These are phyloP conservation scores for Gossypium bickii DNA, from an alignment of 345 rosid species.

Conservation along the genomic window DNA sequence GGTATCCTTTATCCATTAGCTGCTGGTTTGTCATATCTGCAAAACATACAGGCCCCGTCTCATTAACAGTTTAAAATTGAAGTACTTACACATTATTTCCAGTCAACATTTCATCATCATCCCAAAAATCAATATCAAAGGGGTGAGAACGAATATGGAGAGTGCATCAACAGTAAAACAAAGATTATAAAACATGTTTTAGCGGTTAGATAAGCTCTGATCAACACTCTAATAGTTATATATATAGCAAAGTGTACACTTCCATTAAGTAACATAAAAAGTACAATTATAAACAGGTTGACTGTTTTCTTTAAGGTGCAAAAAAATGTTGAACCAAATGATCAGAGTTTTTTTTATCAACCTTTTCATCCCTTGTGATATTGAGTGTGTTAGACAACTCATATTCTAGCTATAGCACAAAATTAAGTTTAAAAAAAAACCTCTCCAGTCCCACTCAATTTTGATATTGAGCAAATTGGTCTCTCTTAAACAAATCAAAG, in stretches of 20 bases:
- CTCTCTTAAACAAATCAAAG: no score
- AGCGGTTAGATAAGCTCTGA: background rate
- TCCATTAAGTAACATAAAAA: background rate
- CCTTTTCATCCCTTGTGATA: background rate
- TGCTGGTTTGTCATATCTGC: conserved; percentile 89
- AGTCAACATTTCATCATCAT: background rate
- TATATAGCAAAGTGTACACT: background rate
- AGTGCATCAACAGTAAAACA: background rate
- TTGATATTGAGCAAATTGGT: no score
- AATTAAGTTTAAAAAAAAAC: no score
- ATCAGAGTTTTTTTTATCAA: background rate
- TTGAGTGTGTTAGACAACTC: background rate
- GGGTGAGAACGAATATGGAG: background rate
- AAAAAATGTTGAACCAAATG: background rate
- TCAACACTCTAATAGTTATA: background rate
- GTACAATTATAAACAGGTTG: background rate
- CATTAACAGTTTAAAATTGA: conserved; percentile 12
- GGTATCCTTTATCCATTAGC: conserved; percentile 62
- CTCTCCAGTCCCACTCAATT: no score
- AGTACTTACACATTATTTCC: background rate
- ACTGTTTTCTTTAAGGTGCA: background rate
- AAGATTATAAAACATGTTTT: background rate
- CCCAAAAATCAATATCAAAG: background rate
- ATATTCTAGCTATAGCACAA: background rate
- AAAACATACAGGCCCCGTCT: conserved; percentile 13